Evolutionary conservation across 495 filamentous ascomycete genomes (phyloP).

Genomic region (Hypoxylon lienhwacheense): DNA sequence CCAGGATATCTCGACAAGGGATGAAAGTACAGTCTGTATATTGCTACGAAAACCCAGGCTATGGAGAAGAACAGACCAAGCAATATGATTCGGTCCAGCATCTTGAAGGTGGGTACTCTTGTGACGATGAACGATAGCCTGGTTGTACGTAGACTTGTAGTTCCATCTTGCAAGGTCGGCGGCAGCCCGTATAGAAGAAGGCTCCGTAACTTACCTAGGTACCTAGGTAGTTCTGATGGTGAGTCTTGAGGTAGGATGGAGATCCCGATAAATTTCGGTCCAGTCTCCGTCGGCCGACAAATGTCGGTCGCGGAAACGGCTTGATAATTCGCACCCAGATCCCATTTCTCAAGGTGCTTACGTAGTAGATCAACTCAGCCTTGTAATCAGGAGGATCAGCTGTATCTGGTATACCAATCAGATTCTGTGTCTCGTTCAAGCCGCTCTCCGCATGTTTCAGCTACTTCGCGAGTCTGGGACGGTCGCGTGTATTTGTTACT

Average conservation of each 20-base stretch:
- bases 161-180: too few relatives aligned
- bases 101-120: neutral
- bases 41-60: neutral
- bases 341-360: too few relatives aligned
- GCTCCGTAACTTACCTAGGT: too few relatives aligned
- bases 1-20: slow-evolving; percentile 1
- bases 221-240: too few relatives aligned
- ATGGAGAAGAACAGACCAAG: neutral
- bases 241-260: neutral
- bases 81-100: neutral
- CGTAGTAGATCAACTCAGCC: neutral
- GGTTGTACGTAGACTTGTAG: neutral
- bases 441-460: neutral
- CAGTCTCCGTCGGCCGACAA: neutral
- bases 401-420: neutral
- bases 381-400: slow-evolving; percentile 1
- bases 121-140: neutral
- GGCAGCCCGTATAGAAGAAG: too few relatives aligned
- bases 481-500: neutral
- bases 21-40: slow-evolving; percentile 4
- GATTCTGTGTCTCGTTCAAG: neutral
- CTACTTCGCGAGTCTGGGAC: neutral
- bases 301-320: neutral
- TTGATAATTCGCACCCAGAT: too few relatives aligned
- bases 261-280: neutral